Conservation (phyloP, 148 eudicot genomes). For the Silene latifolia region DNA sequence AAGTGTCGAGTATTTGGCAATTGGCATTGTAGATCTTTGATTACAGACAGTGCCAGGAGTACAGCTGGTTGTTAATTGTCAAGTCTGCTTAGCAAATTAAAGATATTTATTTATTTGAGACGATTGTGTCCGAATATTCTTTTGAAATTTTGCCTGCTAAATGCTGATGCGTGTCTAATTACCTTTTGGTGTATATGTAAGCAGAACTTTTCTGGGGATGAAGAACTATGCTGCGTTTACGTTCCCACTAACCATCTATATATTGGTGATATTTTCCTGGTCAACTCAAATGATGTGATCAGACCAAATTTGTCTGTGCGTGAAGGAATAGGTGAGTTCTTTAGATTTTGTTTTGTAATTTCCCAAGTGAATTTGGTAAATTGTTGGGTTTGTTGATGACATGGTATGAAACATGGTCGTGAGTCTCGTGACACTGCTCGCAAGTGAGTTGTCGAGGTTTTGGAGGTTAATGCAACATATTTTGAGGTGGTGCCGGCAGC, state of each 20-base stretch:
- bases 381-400: too few species aligned
- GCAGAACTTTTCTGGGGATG: constrained; percentile 67
- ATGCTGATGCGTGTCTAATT: constrained; percentile 7
- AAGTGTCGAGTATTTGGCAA: not conserved
- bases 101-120: not conserved
- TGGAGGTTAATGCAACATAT: too few species aligned
- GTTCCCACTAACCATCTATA: constrained; percentile 77
- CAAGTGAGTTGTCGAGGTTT: too few species aligned
- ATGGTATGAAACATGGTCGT: too few species aligned
- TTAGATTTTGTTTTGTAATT: not conserved
- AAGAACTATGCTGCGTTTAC: constrained; percentile 69
- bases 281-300: constrained; percentile 61
- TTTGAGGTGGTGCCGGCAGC: too few species aligned
- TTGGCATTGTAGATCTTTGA: not conserved
- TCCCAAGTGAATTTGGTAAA: not conserved
- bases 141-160: not conserved
- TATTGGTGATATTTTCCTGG: constrained; percentile 65
- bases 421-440: too few species aligned
- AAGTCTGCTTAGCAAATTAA: not conserved
- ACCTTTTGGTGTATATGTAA: not conserved
- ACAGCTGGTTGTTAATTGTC: constrained; percentile 1
- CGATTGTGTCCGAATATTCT: not conserved
- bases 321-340: constrained; percentile 63
- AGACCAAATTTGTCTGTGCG: constrained; percentile 72
- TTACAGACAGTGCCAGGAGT: not conserved